Evolutionary conservation across 1,284 basidiomycete genomes (phyloP).

Genomic region (Melampsora larici-populina): DNA sequence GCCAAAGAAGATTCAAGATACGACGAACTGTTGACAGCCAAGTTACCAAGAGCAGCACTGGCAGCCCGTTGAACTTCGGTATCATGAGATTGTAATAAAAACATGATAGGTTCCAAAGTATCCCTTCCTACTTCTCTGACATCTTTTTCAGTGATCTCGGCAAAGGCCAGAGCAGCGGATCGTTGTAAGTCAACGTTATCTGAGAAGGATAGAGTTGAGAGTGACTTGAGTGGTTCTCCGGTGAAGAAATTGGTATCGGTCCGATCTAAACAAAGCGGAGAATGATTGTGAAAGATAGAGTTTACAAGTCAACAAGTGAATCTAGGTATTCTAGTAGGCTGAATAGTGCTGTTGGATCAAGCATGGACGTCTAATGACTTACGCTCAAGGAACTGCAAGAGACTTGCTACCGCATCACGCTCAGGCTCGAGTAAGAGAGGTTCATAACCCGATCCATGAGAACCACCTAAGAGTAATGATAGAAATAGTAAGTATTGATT

Average conservation of each 20-base stretch:
- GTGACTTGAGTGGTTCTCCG: constrained; percentile 82
- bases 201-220: constrained; percentile 96
- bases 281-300: constrained; percentile 3
- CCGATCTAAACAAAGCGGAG: constrained; percentile 47
- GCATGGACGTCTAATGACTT: constrained; percentile 53
- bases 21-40: constrained; percentile 91
- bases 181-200: no score
- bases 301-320: neutral
- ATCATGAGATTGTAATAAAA: no score
- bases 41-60: constrained; percentile 94
- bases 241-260: constrained; percentile 57
- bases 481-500: constrained; percentile 6
- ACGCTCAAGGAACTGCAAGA: constrained; percentile 98
- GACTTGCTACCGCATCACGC: constrained; percentile 94
- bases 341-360: neutral
- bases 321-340: neutral
- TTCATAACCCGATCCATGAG: constrained; percentile 60
- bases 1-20: neutral
- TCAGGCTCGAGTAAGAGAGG: constrained; percentile 95
- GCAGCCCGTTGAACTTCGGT: constrained; percentile 98
- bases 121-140: no score
- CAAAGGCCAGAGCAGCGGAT: no score
- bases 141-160: no score
- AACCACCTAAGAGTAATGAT: constrained; percentile 45
- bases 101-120: no score